These are phyloP conservation scores for Hypoxylon subgilvum DNA, from an alignment of 495 filamentous ascomycete species.

Conservation along the genomic window DNA sequence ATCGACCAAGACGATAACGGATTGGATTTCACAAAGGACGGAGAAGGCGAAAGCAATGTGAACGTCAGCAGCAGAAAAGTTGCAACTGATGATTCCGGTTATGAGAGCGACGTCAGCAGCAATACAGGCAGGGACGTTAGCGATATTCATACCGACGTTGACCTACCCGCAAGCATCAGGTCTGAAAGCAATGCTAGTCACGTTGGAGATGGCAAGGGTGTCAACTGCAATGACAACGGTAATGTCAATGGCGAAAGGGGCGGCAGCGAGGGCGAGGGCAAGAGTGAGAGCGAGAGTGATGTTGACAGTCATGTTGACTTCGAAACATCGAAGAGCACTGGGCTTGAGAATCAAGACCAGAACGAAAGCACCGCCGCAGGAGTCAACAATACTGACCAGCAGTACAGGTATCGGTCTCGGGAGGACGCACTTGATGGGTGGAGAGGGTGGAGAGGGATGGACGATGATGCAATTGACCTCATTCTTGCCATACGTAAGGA, in stretches of 20 bases:
- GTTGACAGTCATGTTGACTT: too few species aligned
- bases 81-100: neutral
- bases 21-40: too few species aligned
- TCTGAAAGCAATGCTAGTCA: neutral
- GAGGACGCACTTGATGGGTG: too few species aligned
- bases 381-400: too few species aligned
- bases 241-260: neutral
- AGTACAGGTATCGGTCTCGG: too few species aligned
- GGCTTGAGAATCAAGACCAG: too few species aligned
- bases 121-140: too few species aligned
- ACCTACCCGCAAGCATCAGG: neutral
- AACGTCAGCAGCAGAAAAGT: neutral
- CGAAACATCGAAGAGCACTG: too few species aligned
- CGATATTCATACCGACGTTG: neutral
- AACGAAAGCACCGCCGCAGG: too few species aligned
- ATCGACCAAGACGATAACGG: too few species aligned
- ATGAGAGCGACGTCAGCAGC: neutral
- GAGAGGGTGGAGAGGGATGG: too few species aligned
- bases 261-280: neutral
- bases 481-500: neutral
- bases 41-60: neutral
- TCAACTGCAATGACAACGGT: neutral
- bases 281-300: neutral
- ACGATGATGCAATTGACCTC: constrained; percentile 18
- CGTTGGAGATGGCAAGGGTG: neutral